Evolutionary conservation across 179 eudicot species (phyloP), one percentile per base, ranked within the genome.

Genomic region (Patellifolia procumbens): DNA sequence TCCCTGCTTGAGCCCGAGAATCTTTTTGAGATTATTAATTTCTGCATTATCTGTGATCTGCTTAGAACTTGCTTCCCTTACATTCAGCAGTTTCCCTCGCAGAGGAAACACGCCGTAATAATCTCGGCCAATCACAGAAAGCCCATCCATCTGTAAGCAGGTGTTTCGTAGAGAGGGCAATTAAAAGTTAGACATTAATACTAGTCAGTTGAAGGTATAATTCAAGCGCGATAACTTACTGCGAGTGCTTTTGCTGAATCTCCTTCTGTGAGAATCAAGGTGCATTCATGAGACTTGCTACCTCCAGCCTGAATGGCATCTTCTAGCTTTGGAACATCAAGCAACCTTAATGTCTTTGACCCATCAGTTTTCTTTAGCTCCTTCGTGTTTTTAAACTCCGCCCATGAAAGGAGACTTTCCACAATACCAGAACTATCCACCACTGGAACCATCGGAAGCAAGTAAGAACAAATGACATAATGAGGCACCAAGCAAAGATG

Each of bases 231-330:
- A 73, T 10, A 53, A 83, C 97, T 80, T 85, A 93, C 98, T 22
- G 98, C 98, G 77, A 94, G 97, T 28, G 94, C 90, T 83, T 88
- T 90, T 16, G 98, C 98, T 9, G 97, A 94, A 83, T 94, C 98
- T 85, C 98, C 98, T 89, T 92, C 97, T 15, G 98, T 94, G 62
- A 94, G 85, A 81, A 94, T 94, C 81, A 94, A 84, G 53, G 98
- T 94, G 79, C 98, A 94, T 22, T 83, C 73, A n/a, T 87, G 87
- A 56, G 98, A 91, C 51, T 84, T 76, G 64, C 79, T 89, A 22
- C 92, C 88, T 67, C 97, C 97, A 46, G 97, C 97, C 62, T 85
- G 87, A 70, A 86, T 90, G 52, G 98, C 98, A 81, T 94, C 98
- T 29, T 88, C 95, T 35, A 92, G 86, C 80, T 94, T 94, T 34